Base-by-base conservation (phyloP, 2,329 filamentous ascomycete species). In the Botrytis galanthina region DNA sequence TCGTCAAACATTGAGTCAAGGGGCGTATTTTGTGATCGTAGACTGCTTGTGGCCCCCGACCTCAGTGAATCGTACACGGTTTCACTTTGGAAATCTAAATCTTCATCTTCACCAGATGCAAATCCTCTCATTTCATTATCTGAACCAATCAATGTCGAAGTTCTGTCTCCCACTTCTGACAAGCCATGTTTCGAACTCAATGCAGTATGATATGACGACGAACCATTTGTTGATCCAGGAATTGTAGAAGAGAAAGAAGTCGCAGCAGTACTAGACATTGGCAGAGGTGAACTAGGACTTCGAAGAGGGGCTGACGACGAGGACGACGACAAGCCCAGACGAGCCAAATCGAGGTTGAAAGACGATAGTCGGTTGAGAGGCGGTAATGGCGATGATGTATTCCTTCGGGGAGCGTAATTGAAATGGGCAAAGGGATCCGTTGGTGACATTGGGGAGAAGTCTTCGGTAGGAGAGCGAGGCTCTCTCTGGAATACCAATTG, bases 1-100 rank as follows among this genome's bases (percentile, higher is more conserved):
- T 95, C 92, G 82, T 95, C 92, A 81, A 94, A 95, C 85, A 94
- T 92, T 37, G 90, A 93, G 79, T 94, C 92, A 68, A 94, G 84
- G 26, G 92, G 91, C 42, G 91, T 92, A 80, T 93, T 90, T 64
- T 90, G 87, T 48, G 89, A 88, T 74, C 90, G 88, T 71, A 88
- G 86, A 75, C 90, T 91, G 75, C 88, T 87, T 16, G 92, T 93
- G 57, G 88, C 90, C 74, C 88, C 86, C 26, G 92, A 94, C 71
- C 91, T 90, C 77, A 94, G 83, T 44, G 92, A 94, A 83, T 95
- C 93, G 81, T 90, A 94, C 73, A 92, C 86, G 29, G 90, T 93
- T 78, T 95, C 92, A 81, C 92, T 94, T 82, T 90, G 91, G 79
- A 91, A 89, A 80, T 94, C 92, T n/a, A 89, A 90, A 78, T 94